Evolutionary conservation across 768 basidiomycete genomes (phyloP), one percentile per base, ranked within the genome.

Genomic region (Boletus huronensis): DNA sequence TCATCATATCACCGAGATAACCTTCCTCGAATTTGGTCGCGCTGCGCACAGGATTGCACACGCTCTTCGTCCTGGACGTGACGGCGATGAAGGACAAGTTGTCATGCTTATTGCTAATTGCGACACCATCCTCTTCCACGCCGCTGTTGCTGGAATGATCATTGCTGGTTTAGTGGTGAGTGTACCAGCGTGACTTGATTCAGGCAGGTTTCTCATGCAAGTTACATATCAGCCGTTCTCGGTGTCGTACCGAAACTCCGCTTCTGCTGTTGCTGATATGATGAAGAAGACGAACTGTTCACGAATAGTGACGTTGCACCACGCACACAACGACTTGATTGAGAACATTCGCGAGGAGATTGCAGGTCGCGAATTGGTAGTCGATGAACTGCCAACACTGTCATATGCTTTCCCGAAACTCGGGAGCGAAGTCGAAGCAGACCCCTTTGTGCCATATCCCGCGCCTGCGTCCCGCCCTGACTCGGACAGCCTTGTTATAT

Each of bases 351-450:
- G 50, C 19, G 25, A 32, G 16, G 47, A 44, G 40, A 8, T 48
- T 25, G 9, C 38, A 2, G 49, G 46, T 8, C 31, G 31, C 23
- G 48, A 47, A 7, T 31, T 62, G 28, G 32, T 38, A 2, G 40
- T 62, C 17, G 47, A 54, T 2, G 61, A 58, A 39, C 16, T 55
- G 14, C 61, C 61, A 26, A 58, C 56, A 3, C 36, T 77, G 2
- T 23, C 49, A 0, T 46, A 67, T 10, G 55, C 75, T 1, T 79
- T 71, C 52, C 76, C 77, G 5, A 67, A 70, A 21, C 67, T 76
- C 11, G 75, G 73, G 1, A 38, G 34, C 8, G 74, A 77, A 58
- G 53, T 47, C 39, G 44, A 34, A 28, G 50, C 39, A 1, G 59
- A 61, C 21, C 39, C 52, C 6, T 63, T 61, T 42, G 32, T 40